Base-by-base conservation (phyloP, 768 basidiomycete genomes). In the Boletellus ananas region DNA sequence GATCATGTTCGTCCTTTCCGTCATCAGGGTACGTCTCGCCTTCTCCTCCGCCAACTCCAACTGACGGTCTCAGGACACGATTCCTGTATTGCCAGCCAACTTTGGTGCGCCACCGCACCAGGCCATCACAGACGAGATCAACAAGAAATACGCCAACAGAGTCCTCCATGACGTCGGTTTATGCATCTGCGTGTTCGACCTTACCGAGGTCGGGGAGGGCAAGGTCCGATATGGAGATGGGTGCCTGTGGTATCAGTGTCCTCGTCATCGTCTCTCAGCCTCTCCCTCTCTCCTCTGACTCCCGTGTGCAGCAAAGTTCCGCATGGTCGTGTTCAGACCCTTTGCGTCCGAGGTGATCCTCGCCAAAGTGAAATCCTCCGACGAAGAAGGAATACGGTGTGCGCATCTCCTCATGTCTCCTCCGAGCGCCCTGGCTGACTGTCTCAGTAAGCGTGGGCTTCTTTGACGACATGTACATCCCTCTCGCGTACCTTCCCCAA, bases 181-280 rank as follows among this genome's bases (percentile, higher is more conserved):
- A 20, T 94, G 91, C 56, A 79, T 98, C 45, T 90, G 85, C 51
- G 80, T 93, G 1, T 96, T 93, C 54, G 95, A 98, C 66, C 71
- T 99, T 35, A 72, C 84, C 0, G 80, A 91, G 56, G 87, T 84
- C 1, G 87, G 91, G 2, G 94, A 97, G 62, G 95, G 95, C 1
- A 94, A 88, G 55, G 85, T 99, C 5, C 78, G 93, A 33, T 96
- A 94, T 60, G 94, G 95, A 0, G 95, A 99, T 67, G 95, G 95
- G 0, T 85, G 84, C 63, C 72, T 95, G 61, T 98, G 94, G 87
- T 94, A 98, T 65, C 92, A 89, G 77, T 81, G 94, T 94, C 45
- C 53, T 40, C 36, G 13, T 13, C 18, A 3, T 38, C 10, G 2
- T 40, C 47, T 43, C 25, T 41, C 12, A 11, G 34, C 35, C 39